Evolutionary conservation across 805 yeast species (phyloP).

Genomic region (Kodamaea laetipori): DNA sequence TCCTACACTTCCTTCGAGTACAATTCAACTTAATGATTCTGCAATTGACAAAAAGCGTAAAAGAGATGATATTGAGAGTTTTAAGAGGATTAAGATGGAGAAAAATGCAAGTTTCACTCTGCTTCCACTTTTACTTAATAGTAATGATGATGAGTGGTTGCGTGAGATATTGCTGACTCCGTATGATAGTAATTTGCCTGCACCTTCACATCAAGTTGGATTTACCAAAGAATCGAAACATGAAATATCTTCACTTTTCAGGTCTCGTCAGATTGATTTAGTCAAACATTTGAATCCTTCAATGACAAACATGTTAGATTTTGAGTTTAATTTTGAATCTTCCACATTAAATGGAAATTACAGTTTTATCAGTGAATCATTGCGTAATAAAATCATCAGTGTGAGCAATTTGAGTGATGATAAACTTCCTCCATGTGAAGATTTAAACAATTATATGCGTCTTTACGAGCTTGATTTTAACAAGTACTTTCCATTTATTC

Average conservation of each 20-base stretch:
- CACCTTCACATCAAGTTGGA: conserved; percentile 59
- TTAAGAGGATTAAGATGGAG: conserved; percentile 11
- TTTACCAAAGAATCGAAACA: conserved; percentile 34
- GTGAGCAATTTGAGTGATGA: conserved; percentile 54
- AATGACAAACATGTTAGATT: conserved; percentile 13
- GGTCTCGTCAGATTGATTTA: conserved; percentile 66
- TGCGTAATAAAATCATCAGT: conserved; percentile 54
- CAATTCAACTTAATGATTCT: conserved; percentile 2
- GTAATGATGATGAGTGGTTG: conserved; percentile 58
- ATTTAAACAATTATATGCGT: conserved; percentile 73
- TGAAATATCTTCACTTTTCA: conserved; percentile 62
- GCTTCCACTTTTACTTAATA: conserved; percentile 9
- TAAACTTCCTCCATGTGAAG: conserved; percentile 75
- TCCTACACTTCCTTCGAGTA: conserved; percentile 10
- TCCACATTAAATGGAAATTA: conserved; percentile 12
- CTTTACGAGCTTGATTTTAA: conserved; percentile 78
- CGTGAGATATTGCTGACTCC: conserved; percentile 71
- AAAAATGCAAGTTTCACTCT: conserved; percentile 12
- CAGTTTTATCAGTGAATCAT: conserved; percentile 32
- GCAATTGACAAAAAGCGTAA: conserved; percentile 7
- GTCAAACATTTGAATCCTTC: conserved; percentile 43
- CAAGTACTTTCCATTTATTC: conserved; percentile 82
- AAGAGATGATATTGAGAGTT: conserved; percentile 1
- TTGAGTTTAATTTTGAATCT: conserved; percentile 14
- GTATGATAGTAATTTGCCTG: conserved; percentile 57